Percentiles rank a stretch among this genome's conserved stretches.
phyloP scores from a whole-genome alignment of 208 protist species.

The Trypanosoma theileri region DNA sequence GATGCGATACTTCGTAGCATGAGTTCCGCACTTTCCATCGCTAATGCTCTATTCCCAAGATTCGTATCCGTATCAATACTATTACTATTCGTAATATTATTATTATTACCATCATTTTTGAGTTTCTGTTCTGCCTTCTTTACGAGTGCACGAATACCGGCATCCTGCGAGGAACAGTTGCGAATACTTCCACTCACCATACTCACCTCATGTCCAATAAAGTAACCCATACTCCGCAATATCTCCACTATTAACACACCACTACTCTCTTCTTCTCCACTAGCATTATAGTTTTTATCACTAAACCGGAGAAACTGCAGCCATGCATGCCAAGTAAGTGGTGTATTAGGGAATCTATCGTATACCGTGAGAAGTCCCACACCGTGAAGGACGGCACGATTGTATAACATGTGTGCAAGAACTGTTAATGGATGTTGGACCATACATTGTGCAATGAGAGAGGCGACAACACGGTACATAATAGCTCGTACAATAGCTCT shows the following conservation, averaged over 20 bases:
- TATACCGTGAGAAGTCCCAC: conserved; percentile 55
- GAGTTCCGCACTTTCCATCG: conserved; percentile 60
- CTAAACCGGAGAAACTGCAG: conserved; percentile 11
- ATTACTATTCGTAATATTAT: not conserved
- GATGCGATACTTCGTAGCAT: conserved; percentile 37
- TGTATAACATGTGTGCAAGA: conserved; percentile 61
- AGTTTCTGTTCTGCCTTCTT: conserved; percentile 19
- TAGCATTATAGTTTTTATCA: not conserved
- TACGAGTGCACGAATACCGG: conserved; percentile 37
- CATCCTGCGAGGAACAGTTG: conserved; percentile 41
- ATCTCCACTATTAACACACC: conserved; percentile 40
- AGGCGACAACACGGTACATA: conserved; percentile 63
- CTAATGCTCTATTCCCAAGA: conserved; percentile 28
- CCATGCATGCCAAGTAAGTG: conserved; percentile 4
- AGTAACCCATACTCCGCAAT: conserved; percentile 43
- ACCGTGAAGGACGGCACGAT: conserved; percentile 69
- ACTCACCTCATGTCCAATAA: conserved; percentile 43
- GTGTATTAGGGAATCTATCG: conserved; percentile 26
- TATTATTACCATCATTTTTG: conserved; percentile 10
- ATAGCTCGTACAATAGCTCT: conserved; percentile 67
- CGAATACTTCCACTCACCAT: conserved; percentile 40
- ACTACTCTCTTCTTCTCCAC: conserved; percentile 16
- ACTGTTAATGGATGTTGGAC: conserved; percentile 76
- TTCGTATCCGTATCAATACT: not conserved
- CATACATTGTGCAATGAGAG: conserved; percentile 58